Evolutionary conservation across 2,329 filamentous ascomycete genomes (phyloP).

Genomic region (Talaromyces sp.): DNA sequence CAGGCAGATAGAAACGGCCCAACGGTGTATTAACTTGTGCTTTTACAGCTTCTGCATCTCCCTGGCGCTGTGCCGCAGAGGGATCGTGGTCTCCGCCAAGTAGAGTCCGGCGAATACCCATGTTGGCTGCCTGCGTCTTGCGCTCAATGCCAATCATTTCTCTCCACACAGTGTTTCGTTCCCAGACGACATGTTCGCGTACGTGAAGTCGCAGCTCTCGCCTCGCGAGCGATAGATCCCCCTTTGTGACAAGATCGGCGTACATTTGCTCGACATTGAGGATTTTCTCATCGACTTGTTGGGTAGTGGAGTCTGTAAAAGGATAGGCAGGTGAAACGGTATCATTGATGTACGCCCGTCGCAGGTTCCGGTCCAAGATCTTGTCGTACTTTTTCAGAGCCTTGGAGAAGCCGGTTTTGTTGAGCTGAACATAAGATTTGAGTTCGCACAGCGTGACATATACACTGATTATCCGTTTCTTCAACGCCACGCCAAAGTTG

Average conservation of each 20-base stretch:
- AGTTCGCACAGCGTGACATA: constrained; percentile 94
- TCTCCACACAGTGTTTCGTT: constrained; percentile 96
- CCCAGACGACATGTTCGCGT: constrained; percentile 96
- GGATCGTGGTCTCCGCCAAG: constrained; percentile 69
- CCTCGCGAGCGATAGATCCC: constrained; percentile 70
- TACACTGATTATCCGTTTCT: constrained; percentile 80
- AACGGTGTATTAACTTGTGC: constrained; percentile 75
- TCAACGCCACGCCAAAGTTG: constrained; percentile 73
- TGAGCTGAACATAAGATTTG: constrained; percentile 92
- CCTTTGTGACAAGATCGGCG: constrained; percentile 73
- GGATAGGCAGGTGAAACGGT: constrained; percentile 74
- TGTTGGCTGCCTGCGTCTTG: constrained; percentile 86
- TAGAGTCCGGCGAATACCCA: constrained; percentile 72
- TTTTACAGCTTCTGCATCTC: constrained; percentile 66
- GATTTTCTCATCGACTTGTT: constrained; percentile 66
- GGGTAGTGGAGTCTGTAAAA: constrained; percentile 69
- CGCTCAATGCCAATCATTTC: constrained; percentile 98
- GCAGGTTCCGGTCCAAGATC: constrained; percentile 77
- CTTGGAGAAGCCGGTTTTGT: constrained; percentile 93
- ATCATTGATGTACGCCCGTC: constrained; percentile 67
- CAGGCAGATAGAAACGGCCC: constrained; percentile 68
- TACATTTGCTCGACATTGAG: constrained; percentile 72
- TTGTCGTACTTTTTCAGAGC: constrained; percentile 99
- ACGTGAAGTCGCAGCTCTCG: constrained; percentile 86
- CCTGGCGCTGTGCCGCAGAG: constrained; percentile 68